Percentiles rank a stretch among this genome's conserved stretches.
Conservation (phyloP, 169 alveolate species). For the Plasmodium vivax region DNA sequence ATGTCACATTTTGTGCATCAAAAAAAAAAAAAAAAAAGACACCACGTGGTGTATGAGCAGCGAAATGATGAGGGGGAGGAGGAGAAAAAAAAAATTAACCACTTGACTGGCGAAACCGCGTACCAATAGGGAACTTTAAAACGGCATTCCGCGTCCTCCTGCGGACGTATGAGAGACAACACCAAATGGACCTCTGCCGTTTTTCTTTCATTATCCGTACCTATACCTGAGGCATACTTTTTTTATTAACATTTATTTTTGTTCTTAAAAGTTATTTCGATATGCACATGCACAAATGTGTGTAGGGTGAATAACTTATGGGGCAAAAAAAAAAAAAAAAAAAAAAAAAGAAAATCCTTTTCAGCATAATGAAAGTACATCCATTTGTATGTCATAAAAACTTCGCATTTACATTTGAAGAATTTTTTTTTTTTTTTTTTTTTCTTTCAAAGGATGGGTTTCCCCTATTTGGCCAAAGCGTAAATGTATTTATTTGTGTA, state of each 20-base stretch:
- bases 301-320: neutral
- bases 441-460: neutral
- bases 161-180: neutral
- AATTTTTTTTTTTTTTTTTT: neutral
- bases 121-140: neutral
- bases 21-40: neutral
- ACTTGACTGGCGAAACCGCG: neutral
- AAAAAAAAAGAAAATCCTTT: neutral
- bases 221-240: neutral
- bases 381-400: neutral
- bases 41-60: neutral
- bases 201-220: neutral
- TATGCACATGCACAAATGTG: slow-evolving; percentile 15
- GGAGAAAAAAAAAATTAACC: neutral
- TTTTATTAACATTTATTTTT: neutral
- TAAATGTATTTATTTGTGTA: neutral
- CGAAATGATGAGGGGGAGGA: neutral
- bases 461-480: neutral
- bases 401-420: neutral
- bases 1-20: neutral
- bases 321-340: neutral
- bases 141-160: neutral
- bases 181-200: neutral
- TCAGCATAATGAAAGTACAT: neutral
- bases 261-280: slow-evolving; percentile 8